Percentiles rank a stretch among this genome's conserved stretches.
Conservation (phyloP, 2,329 filamentous ascomycete genomes). For the Nannizziopsis barbatae region DNA sequence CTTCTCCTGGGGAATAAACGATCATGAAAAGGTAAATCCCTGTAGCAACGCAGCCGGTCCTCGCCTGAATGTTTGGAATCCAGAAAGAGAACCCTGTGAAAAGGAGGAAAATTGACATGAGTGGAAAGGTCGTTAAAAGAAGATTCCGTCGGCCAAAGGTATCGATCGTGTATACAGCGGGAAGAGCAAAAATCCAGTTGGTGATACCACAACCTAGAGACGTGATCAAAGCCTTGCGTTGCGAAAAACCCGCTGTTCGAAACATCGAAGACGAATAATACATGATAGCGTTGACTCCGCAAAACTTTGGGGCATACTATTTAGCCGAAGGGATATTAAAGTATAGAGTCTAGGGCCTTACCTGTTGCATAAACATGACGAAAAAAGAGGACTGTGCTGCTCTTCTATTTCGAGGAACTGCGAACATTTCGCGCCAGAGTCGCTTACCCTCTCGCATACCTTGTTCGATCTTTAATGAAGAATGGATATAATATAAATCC, state of each 20-base stretch:
- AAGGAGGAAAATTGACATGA: conserved; percentile 56
- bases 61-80: conserved; percentile 32
- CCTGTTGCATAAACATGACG: conserved; percentile 68
- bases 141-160: conserved; percentile 52
- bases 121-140: conserved; percentile 54
- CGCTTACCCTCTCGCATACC: conserved; percentile 37
- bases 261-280: conserved; percentile 53
- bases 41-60: conserved; percentile 20
- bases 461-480: conserved; percentile 39
- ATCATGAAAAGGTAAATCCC: conserved; percentile 24
- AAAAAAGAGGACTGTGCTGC: conserved; percentile 65
- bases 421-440: conserved; percentile 45
- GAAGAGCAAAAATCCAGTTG: conserved; percentile 54
- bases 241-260: conserved; percentile 37
- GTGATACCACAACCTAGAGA: conserved; percentile 42
- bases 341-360: conserved; percentile 43
- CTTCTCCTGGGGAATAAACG: conserved; percentile 41
- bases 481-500: conserved; percentile 52
- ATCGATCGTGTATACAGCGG: conserved; percentile 55
- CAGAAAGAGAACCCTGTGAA: conserved; percentile 50
- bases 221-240: conserved; percentile 25
- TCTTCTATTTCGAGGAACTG: conserved; percentile 37
- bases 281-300: conserved; percentile 39
- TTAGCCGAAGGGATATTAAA: conserved; percentile 18
- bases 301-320: conserved; percentile 32